Conservation (phyloP, 78 protist genomes). For the Salpingoeca rosetta region DNA sequence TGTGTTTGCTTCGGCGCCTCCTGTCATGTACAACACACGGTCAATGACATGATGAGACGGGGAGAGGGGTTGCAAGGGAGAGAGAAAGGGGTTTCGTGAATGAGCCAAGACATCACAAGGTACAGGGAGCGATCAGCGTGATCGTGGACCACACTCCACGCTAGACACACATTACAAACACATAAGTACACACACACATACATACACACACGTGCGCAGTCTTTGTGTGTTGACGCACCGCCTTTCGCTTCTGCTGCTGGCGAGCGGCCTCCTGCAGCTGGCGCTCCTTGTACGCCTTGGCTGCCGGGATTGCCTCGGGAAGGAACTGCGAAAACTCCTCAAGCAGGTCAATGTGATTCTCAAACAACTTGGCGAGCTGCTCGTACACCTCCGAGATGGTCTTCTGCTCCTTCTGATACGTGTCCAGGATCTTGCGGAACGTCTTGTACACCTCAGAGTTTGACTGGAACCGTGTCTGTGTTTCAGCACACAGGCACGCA, state of each 20-base stretch:
- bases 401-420: slow-evolving; percentile 71
- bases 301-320: slow-evolving; percentile 60
- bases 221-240: background rate
- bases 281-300: background rate
- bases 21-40: too few species aligned
- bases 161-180: too few species aligned
- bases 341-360: slow-evolving; percentile 71
- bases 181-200: too few species aligned
- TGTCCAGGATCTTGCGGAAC: slow-evolving; percentile 81
- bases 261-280: background rate
- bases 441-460: slow-evolving; percentile 75
- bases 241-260: background rate
- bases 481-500: background rate
- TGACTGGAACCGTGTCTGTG: slow-evolving; percentile 51
- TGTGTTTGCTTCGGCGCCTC: slow-evolving; percentile 1
- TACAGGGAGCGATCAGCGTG: too few species aligned
- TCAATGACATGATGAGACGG: too few species aligned
- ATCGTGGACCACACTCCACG: too few species aligned
- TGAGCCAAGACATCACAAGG: too few species aligned
- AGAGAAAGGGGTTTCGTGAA: too few species aligned
- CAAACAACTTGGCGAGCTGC: slow-evolving; percentile 64
- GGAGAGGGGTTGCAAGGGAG: too few species aligned
- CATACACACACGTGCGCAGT: too few species aligned
- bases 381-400: slow-evolving; percentile 69
- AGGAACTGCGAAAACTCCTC: slow-evolving; percentile 82